phyloP scores from a whole-genome alignment of 225 moss, liverwort and hornwort species.

The Rhytidiadelphus loreus region DNA sequence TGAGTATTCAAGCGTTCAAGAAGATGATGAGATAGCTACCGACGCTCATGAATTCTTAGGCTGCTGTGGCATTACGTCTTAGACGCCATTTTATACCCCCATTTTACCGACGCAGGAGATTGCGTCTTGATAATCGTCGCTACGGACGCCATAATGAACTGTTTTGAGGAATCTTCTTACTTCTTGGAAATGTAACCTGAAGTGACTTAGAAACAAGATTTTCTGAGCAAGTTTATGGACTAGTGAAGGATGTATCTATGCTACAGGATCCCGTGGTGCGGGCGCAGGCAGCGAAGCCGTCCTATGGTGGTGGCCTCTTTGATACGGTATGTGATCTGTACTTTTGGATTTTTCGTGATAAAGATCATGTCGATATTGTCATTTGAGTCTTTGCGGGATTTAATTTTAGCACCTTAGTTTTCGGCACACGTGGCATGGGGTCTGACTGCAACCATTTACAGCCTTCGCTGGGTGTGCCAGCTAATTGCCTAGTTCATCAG shows the following conservation, averaged over 20 bases:
- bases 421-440: neutral
- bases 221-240: neutral
- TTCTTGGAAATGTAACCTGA: neutral
- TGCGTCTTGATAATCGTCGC: neutral
- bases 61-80: neutral
- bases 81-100: neutral
- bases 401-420: neutral
- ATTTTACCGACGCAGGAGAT: neutral
- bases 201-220: neutral
- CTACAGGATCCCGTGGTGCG: constrained; percentile 80
- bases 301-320: constrained; percentile 66
- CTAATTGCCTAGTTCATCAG: neutral
- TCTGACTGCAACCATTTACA: neutral
- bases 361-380: neutral
- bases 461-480: neutral
- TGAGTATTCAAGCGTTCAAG: neutral
- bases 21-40: neutral
- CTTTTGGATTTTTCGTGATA: neutral
- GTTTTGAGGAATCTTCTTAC: neutral
- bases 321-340: constrained; percentile 41
- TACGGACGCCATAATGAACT: neutral
- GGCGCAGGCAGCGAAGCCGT: constrained; percentile 50
- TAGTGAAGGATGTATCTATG: neutral
- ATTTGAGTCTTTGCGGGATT: neutral
- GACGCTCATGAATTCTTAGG: neutral